Evolutionary conservation across 208 protist species (phyloP).

Genomic region (Strigomonas culicis): DNA sequence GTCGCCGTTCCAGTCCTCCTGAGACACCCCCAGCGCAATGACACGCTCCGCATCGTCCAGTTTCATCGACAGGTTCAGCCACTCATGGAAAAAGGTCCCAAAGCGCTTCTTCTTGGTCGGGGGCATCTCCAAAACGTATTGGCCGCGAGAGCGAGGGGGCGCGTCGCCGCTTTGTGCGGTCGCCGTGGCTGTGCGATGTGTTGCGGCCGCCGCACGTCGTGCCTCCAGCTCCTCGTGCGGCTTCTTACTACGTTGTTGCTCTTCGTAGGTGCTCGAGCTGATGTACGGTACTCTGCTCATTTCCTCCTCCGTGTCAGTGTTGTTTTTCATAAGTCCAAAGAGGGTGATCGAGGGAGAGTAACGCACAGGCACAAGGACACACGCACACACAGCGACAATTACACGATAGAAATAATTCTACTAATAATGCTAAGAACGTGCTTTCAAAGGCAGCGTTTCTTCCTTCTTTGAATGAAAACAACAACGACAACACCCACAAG

Average conservation of each 20-base stretch:
- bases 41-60: conserved; percentile 32
- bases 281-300: conserved; percentile 9
- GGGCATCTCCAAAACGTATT: conserved; percentile 18
- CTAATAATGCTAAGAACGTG: not conserved
- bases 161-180: not conserved
- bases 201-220: not conserved
- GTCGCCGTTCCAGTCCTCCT: conserved; percentile 29
- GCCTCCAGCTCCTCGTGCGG: not conserved
- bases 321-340: conserved; percentile 10
- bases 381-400: not conserved
- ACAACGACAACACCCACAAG: not conserved
- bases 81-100: conserved; percentile 13
- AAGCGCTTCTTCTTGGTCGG: conserved; percentile 10
- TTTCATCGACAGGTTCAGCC: conserved; percentile 28
- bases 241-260: not conserved
- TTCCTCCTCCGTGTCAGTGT: not conserved
- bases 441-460: no score
- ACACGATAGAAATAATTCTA: not conserved
- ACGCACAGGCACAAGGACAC: not conserved
- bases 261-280: not conserved
- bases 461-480: not conserved
- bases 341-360: not conserved
- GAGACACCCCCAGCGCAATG: conserved; percentile 45
- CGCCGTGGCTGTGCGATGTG: not conserved
- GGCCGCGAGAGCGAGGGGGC: not conserved